Conservation (phyloP, 371 early-diverging fungal species). For the Zopfochytrium polystomum region DNA sequence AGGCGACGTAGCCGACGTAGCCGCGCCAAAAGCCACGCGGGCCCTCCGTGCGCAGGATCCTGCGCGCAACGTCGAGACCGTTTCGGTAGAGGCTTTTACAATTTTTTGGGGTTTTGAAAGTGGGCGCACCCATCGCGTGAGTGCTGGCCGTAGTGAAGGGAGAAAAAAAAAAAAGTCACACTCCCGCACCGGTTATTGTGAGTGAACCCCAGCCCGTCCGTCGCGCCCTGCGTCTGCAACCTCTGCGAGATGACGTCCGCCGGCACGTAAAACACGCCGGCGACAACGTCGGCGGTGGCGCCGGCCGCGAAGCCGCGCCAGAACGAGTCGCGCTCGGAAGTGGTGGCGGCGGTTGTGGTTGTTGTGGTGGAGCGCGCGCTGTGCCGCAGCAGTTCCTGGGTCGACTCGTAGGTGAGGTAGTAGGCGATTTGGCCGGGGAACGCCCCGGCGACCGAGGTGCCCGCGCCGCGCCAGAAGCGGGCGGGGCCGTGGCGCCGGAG, state of each 20-base stretch:
- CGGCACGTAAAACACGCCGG: slow-evolving; percentile 45
- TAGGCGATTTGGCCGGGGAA: slow-evolving; percentile 46
- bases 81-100: slow-evolving; percentile 23
- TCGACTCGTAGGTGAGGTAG: slow-evolving; percentile 41
- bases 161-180: neutral
- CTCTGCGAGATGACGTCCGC: slow-evolving; percentile 46
- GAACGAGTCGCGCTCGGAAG: slow-evolving; percentile 14
- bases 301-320: slow-evolving; percentile 38
- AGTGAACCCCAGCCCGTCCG: slow-evolving; percentile 29
- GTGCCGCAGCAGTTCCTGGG: slow-evolving; percentile 28
- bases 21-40: slow-evolving; percentile 41
- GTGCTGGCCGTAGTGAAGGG: neutral
- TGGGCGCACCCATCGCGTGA: neutral
- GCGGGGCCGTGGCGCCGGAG: slow-evolving; percentile 12
- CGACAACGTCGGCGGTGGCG: slow-evolving; percentile 34
- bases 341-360: neutral
- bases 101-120: neutral
- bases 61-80: slow-evolving; percentile 27
- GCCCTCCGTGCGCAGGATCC: slow-evolving; percentile 32
- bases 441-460: slow-evolving; percentile 36
- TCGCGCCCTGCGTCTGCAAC: slow-evolving; percentile 39
- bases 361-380: slow-evolving; percentile 5
- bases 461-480: slow-evolving; percentile 44
- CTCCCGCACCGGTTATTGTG: slow-evolving; percentile 35
- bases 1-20: slow-evolving; percentile 39